Evolutionary conservation across 495 filamentous ascomycete species (phyloP).

Genomic region (Xylaria cubensis): DNA sequence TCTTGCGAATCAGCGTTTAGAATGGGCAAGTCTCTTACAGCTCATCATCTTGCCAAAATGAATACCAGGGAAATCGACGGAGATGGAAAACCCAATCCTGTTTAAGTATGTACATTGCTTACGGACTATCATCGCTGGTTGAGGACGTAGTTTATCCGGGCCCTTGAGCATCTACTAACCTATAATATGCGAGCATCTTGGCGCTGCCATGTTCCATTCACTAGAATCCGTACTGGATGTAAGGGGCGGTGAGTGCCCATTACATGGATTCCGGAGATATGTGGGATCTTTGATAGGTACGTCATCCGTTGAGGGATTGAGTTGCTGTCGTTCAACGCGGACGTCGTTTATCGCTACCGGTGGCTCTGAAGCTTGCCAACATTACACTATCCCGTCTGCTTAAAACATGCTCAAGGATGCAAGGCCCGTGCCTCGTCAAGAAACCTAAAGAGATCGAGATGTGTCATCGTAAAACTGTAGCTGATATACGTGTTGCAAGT

Average conservation of each 20-base stretch:
- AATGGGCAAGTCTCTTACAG: not conserved
- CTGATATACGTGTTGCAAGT: not conserved
- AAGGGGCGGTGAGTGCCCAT: slow-evolving; percentile 4
- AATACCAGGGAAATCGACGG: not conserved
- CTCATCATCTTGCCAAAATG: not conserved
- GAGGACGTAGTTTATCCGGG: slow-evolving; percentile 5
- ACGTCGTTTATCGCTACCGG: not conserved
- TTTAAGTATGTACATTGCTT: not conserved
- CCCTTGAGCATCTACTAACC: not conserved
- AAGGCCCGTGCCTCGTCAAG: not conserved
- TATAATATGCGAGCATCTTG: not conserved
- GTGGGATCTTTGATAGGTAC: not conserved
- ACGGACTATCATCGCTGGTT: not conserved
- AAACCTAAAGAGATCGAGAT: not conserved
- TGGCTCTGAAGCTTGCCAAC: not conserved
- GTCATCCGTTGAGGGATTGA: not conserved
- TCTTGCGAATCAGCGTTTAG: not conserved
- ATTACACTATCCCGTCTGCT: not conserved
- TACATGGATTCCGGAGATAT: not conserved
- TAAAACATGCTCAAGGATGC: not conserved
- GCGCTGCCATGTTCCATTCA: not conserved
- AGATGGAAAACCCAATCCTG: not conserved
- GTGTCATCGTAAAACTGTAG: not conserved
- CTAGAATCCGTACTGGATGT: not conserved
- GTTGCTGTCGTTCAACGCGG: not conserved